Evolutionary conservation across 768 basidiomycete species (phyloP).

Genomic region (Lyophyllum semitale): DNA sequence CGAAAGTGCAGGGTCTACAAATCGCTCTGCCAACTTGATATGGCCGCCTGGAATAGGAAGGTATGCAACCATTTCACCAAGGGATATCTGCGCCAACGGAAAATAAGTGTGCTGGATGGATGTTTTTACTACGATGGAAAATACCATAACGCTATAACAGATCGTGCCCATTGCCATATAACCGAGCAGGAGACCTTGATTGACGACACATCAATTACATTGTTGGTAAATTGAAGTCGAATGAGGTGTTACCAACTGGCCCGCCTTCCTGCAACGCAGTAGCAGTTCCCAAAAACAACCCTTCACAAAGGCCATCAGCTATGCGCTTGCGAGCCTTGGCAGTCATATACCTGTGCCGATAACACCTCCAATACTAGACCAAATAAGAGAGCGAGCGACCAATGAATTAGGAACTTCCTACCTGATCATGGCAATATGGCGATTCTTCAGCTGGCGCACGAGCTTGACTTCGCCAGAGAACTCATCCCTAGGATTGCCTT

Average conservation of each 20-base stretch:
- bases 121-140: not conserved
- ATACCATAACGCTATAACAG: conserved; percentile 72
- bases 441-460: conserved; percentile 68
- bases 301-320: conserved; percentile 1
- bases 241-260: conserved; percentile 54
- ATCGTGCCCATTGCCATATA: conserved; percentile 67
- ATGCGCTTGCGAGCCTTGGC: not conserved
- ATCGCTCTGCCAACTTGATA: conserved; percentile 80
- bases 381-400: not conserved
- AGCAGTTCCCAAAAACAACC: conserved; percentile 64
- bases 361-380: conserved; percentile 59
- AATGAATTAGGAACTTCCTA: not conserved
- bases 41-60: conserved; percentile 81
- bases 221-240: not conserved
- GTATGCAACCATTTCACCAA: conserved; percentile 78
- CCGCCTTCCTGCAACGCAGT: conserved; percentile 53
- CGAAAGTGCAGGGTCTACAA: conserved; percentile 76
- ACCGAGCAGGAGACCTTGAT: conserved; percentile 65
- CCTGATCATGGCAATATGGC: conserved; percentile 87
- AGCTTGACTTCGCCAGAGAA: conserved; percentile 32
- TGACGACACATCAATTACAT: not conserved
- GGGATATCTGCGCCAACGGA: conserved; percentile 47
- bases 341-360: conserved; percentile 54
- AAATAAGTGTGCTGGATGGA: not conserved
- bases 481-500: conserved; percentile 13